These are phyloP conservation scores for Vitis labrusca DNA, from an alignment of 164 flowering plant genomes.

Conservation along the genomic window DNA sequence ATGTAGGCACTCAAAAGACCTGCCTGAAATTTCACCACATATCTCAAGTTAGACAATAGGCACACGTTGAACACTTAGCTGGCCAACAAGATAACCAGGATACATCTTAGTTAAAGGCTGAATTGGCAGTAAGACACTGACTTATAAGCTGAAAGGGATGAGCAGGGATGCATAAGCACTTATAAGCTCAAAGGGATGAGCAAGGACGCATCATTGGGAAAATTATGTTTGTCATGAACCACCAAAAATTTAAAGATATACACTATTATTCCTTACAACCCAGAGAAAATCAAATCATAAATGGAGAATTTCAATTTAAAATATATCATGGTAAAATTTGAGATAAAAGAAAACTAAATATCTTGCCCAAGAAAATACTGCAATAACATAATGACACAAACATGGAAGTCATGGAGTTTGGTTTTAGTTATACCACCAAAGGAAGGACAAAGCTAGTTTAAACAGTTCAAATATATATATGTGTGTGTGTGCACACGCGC, in stretches of 20 bases:
- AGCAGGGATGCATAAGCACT: neutral
- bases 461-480: too few relatives aligned
- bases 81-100: too few relatives aligned
- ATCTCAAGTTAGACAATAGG: constrained; percentile 1
- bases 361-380: too few relatives aligned
- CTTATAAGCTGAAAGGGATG: too few relatives aligned
- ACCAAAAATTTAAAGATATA: neutral
- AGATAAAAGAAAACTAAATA: neutral
- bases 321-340: neutral
- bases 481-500: too few relatives aligned
- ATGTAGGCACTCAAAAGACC: constrained; percentile 62
- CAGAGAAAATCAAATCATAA: neutral
- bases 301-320: neutral
- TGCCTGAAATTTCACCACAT: constrained; percentile 28
- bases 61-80: neutral
- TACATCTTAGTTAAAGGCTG: too few relatives aligned
- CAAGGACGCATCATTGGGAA: neutral
- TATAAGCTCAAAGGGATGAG: neutral
- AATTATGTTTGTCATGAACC: neutral
- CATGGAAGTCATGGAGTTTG: too few relatives aligned
- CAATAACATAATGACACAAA: too few relatives aligned
- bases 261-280: neutral
- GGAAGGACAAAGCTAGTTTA: too few relatives aligned
- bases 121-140: too few relatives aligned
- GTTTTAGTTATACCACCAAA: too few relatives aligned